Base-by-base conservation (phyloP, 257 asterid genomes). In the Fraxinus excelsior region DNA sequence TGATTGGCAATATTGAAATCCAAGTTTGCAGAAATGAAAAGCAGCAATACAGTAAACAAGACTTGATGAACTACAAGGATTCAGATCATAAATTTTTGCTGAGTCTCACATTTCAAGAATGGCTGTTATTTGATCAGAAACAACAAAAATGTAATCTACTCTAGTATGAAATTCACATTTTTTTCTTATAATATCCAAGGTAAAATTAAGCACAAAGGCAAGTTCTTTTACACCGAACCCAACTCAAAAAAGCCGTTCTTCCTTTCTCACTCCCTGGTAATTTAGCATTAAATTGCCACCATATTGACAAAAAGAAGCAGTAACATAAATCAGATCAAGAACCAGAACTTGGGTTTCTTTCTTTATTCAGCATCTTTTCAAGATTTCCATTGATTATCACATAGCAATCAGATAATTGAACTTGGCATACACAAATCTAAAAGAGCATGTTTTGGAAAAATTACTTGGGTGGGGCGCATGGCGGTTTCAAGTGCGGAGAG, bases 381-480 rank as follows among this genome's bases (percentile, higher is more conserved):
- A 5, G 64, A 53, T 53, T 53, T 53, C 49, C 18, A 72, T 14
- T 64, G 64, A 71, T 51, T 65, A 68, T 31, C n/a, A 80, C 76
- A 73, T 31, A 64, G 76, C 34, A 28, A 65, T 16, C 18, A 28
- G 70, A n/a, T 70, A 19, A 60, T 80, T 44, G 40, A 69, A 81
- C 37, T 35, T 64, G 32, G 79, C 76, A 75, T 66, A 42, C 77
- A 4, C 32, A 76, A 68, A 77, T 74, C 77, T 58, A 74, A 28
- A 67, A 67, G 14, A 31, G 38, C 78, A 46, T 62, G 31, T 62
- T 26, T 32, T 76, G 31, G 7, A 38, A 73, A 34, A 4, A 4
- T 18, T 80, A 86, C 95, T 80, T 90, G 95, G 8, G 95, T 90
- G 8, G 95, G 95, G 46, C 95, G 88, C 95, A 90, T 90, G 81